A percentile compares a stretch with the other conserved stretches of the same genome.
Conservation (phyloP, 2,329 filamentous ascomycete species). For the Neonectria sp. region DNA sequence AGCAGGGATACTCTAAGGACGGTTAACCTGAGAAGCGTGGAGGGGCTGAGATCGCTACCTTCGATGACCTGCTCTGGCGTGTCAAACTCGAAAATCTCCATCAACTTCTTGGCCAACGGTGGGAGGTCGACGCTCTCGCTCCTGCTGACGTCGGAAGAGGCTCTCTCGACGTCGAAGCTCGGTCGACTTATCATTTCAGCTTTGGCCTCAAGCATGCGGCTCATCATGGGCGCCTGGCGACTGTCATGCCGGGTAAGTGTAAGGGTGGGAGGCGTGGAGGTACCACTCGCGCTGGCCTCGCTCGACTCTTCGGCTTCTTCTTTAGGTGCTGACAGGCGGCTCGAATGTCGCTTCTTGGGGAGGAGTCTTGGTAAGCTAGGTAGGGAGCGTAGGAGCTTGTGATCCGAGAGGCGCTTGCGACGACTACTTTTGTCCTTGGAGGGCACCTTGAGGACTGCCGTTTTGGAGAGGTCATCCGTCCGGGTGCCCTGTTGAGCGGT, state of each 20-base stretch:
- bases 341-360: conserved; percentile 59
- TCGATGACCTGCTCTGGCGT: conserved; percentile 87
- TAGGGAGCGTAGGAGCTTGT: conserved; percentile 76
- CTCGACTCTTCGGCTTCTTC: conserved; percentile 52
- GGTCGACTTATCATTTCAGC: conserved; percentile 74
- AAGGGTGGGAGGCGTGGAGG: conserved; percentile 43
- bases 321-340: conserved; percentile 55
- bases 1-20: conserved; percentile 87
- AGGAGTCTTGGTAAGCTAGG: conserved; percentile 69
- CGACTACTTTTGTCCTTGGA: conserved; percentile 60
- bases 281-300: conserved; percentile 45
- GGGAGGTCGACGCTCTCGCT: conserved; percentile 62
- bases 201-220: conserved; percentile 81
- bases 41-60: conserved; percentile 60
- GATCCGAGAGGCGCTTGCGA: conserved; percentile 74
- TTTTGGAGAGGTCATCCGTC: conserved; percentile 56
- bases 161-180: conserved; percentile 69
- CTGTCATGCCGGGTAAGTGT: conserved; percentile 49
- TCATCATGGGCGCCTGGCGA: conserved; percentile 79
- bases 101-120: conserved; percentile 78
- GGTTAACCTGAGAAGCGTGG: background rate
- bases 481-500: conserved; percentile 62
- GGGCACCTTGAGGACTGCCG: conserved; percentile 56
- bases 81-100: conserved; percentile 89
- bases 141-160: conserved; percentile 57